These are phyloP conservation scores for Lentinula sp. DNA, from an alignment of 768 basidiomycete species.

Conservation along the genomic window DNA sequence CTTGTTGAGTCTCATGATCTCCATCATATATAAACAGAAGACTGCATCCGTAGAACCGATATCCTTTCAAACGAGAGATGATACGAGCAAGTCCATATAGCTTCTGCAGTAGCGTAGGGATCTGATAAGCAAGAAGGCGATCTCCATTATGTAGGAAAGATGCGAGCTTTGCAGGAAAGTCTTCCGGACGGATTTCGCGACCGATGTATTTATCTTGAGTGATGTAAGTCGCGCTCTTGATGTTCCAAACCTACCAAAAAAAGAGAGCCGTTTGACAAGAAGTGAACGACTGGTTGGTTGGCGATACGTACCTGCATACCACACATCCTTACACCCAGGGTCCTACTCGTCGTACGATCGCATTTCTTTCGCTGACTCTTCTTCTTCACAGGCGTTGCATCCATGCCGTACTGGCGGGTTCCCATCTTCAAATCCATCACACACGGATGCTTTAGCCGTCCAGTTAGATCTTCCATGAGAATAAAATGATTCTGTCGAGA, in stretches of 20 bases:
- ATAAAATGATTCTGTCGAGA: conserved; percentile 97
- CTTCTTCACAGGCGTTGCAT: conserved; percentile 89
- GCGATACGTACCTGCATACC: conserved; percentile 88
- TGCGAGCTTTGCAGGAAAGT: conserved; percentile 76
- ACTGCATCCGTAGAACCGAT: conserved; percentile 96
- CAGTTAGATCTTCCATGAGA: conserved; percentile 98
- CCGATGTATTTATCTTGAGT: conserved; percentile 98
- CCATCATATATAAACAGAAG: conserved; percentile 97
- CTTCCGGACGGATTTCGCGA: conserved; percentile 79
- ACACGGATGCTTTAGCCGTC: conserved; percentile 84
- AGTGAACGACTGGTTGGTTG: not conserved
- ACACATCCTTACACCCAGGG: conserved; percentile 88
- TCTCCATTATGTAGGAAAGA: conserved; percentile 86
- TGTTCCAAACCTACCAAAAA: conserved; percentile 80
- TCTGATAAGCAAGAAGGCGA: conserved; percentile 81
- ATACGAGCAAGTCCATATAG: conserved; percentile 92
- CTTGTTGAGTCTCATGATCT: conserved; percentile 81
- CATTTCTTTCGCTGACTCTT: conserved; percentile 99
- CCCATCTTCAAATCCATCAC: conserved; percentile 99
- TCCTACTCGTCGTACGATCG: conserved; percentile 88
- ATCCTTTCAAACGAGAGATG: conserved; percentile 85
- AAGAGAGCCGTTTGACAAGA: not conserved
- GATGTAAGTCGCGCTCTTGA: conserved; percentile 72
- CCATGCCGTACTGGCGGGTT: conserved; percentile 97
- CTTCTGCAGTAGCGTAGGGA: conserved; percentile 86